A percentile compares a stretch with the other conserved stretches of the same genome.
Conservation (phyloP, 164 flowering plant species). For the Stephania japonica region DNA sequence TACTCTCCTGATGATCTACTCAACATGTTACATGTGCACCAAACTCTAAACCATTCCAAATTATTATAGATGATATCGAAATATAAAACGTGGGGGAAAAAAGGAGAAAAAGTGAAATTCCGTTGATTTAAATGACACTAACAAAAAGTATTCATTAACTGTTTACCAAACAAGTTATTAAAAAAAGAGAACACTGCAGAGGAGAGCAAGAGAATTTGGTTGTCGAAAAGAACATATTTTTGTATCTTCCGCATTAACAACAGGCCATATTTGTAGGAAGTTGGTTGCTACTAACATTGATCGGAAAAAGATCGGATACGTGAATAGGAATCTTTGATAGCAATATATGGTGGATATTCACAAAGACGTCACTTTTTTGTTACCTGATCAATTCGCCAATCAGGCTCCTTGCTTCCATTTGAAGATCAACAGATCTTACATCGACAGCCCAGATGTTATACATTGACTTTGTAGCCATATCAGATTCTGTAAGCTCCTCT, state of each 20-base stretch:
- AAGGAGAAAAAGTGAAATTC: background rate
- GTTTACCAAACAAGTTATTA: background rate
- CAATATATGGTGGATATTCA: background rate
- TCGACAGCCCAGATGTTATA: slow-evolving; percentile 55
- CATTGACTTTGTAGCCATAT: slow-evolving; percentile 28
- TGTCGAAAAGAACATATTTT: background rate
- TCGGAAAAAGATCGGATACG: background rate
- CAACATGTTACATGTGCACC: background rate
- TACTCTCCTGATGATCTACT: too few relatives aligned
- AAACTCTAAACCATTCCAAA: too few relatives aligned
- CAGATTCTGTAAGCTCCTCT: slow-evolving; percentile 28
- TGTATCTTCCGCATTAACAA: too few relatives aligned
- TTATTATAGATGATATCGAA: too few relatives aligned
- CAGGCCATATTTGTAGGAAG: background rate
- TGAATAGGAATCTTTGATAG: background rate
- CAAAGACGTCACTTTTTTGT: background rate
- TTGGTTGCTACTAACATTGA: background rate
- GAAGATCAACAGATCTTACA: slow-evolving; percentile 32
- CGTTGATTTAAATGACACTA: background rate
- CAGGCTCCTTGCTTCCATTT: slow-evolving; percentile 43
- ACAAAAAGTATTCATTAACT: too few relatives aligned
- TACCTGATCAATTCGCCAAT: slow-evolving; percentile 30
- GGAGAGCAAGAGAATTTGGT: background rate
- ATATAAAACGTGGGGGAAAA: background rate
- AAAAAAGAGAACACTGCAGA: too few relatives aligned